Evolutionary conservation across 495 filamentous ascomycete species (phyloP).

Genomic region (Aspergillus baeticus): DNA sequence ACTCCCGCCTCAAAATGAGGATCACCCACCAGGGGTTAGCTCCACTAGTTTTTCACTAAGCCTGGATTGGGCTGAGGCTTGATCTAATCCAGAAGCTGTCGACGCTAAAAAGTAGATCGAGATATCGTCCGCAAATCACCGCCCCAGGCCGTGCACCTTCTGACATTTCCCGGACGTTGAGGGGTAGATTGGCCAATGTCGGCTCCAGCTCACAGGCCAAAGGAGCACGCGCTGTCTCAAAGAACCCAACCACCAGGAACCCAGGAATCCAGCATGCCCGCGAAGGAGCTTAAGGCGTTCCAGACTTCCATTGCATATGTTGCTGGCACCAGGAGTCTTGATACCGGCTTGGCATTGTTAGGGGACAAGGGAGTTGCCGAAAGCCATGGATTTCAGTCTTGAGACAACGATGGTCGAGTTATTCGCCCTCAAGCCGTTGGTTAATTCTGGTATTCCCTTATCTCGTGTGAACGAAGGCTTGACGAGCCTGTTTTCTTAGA

Average conservation of each 20-base stretch:
- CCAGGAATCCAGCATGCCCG: neutral
- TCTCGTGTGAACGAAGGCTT: no score
- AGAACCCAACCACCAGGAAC: neutral
- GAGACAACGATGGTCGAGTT: no score
- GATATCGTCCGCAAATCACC: conserved; percentile 12
- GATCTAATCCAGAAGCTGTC: conserved; percentile 7
- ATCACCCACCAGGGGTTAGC: conserved; percentile 12
- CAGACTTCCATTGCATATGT: conserved; percentile 1
- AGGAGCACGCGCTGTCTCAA: conserved; percentile 18
- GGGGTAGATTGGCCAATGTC: neutral
- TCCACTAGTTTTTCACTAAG: conserved; percentile 3
- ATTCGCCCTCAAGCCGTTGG: no score
- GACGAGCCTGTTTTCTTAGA: no score
- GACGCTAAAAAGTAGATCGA: conserved; percentile 17
- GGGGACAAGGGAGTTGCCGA: no score
- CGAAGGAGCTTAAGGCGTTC: neutral
- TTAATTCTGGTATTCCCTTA: no score
- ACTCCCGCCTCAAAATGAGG: conserved; percentile 1
- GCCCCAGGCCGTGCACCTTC: neutral
- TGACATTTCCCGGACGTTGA: conserved; percentile 11
- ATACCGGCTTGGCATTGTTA: neutral
- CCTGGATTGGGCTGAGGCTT: conserved; percentile 7
- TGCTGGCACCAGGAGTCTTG: neutral
- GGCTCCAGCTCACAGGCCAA: neutral
- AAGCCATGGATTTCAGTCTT: no score